These are phyloP conservation scores for Miamiensis avidus DNA, from an alignment of 169 alveolate species.

Conservation along the genomic window DNA sequence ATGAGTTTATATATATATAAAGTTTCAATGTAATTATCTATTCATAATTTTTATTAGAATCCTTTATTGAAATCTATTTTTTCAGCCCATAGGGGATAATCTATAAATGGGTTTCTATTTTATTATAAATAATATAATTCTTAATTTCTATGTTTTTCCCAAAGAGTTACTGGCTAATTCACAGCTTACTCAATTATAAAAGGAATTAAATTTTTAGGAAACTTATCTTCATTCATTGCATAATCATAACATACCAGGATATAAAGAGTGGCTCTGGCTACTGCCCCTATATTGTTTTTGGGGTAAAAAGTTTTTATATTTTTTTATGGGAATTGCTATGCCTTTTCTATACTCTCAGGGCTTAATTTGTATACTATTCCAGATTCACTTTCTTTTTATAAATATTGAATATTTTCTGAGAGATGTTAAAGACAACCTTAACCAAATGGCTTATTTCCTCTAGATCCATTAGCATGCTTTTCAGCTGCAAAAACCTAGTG, in stretches of 20 bases:
- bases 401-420: neutral
- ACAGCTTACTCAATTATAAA: neutral
- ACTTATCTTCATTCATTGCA: neutral
- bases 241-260: neutral
- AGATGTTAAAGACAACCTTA: neutral
- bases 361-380: neutral
- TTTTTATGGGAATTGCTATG: neutral
- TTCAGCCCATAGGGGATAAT: neutral
- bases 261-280: neutral
- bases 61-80: neutral
- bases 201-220: neutral
- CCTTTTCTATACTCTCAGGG: neutral
- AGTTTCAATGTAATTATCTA: too few species aligned
- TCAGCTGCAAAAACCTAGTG: neutral
- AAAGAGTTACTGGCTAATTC: neutral
- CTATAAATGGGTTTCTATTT: neutral
- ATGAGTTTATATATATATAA: too few species aligned
- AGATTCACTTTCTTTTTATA: neutral
- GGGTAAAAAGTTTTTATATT: neutral
- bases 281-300: neutral
- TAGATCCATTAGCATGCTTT: neutral
- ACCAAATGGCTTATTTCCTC: neutral
- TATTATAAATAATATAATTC: too few species aligned
- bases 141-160: neutral
- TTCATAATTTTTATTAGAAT: too few species aligned